phyloP scores from a whole-genome alignment of 1,284 basidiomycete species.

The Irpex rosettiformis region DNA sequence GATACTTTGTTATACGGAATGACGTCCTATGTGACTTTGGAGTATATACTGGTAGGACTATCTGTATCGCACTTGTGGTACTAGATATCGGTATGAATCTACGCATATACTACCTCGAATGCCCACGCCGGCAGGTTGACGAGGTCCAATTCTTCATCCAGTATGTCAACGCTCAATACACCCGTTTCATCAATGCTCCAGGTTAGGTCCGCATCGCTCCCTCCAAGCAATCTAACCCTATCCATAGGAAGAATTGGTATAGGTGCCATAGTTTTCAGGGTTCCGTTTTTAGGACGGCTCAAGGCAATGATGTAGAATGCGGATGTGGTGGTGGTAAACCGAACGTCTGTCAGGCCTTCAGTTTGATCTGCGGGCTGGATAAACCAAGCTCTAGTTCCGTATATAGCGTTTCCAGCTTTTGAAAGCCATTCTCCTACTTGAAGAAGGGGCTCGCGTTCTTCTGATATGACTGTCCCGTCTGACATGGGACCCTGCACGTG shows the following conservation, averaged over 20 bases:
- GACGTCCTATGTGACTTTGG: no score
- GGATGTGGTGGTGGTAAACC: constrained; percentile 46
- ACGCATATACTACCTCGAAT: constrained; percentile 14
- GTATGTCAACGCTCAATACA: constrained; percentile 11
- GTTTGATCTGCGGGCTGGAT: constrained; percentile 12
- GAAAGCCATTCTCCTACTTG: constrained; percentile 29
- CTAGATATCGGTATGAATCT: constrained; percentile 3
- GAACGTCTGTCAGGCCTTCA: constrained; percentile 23
- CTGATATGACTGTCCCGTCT: constrained; percentile 17
- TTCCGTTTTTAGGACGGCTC: constrained; percentile 30
- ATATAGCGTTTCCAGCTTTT: constrained; percentile 28
- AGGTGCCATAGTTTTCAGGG: constrained; percentile 37
- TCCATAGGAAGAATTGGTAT: constrained; percentile 46
- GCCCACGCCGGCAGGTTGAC: constrained; percentile 16
- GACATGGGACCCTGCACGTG: constrained; percentile 19
- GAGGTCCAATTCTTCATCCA: constrained; percentile 13
- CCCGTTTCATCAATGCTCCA: constrained; percentile 14
- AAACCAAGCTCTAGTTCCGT: constrained; percentile 25
- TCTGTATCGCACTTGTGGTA: no score
- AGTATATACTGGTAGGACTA: no score
- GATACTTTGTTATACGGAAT: no score
- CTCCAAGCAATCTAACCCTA: constrained; percentile 37
- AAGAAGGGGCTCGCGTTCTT: constrained; percentile 15
- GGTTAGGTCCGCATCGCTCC: constrained; percentile 18
- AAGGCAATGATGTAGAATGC: constrained; percentile 53